Evolutionary conservation across 83 land plant genomes (phyloP), one percentile per base, ranked within the genome.

Genomic region (Diphasiastrum complanatum): DNA sequence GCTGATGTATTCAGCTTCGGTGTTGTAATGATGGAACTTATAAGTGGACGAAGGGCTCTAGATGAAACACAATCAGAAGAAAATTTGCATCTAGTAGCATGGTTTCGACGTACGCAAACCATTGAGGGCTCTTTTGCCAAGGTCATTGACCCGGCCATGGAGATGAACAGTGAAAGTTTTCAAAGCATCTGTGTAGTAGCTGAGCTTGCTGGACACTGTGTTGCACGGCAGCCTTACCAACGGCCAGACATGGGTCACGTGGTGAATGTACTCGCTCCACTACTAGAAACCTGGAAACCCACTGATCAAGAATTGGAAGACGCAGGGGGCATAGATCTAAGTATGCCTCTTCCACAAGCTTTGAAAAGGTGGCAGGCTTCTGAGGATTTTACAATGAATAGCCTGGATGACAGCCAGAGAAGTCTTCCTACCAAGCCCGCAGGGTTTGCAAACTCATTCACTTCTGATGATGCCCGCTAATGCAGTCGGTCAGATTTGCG

Each of bases 201-300:
- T n/a, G n/a, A 41, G 18, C 45, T 41, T 41, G 45, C 45, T 14
- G 45, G 45, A 14, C 45, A 41, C n/a, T 41, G 45, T 41, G 18
- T 18, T 14, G 45, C 45, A 14, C 12, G 45, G 1, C n/a, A 41
- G 45, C 45, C 45, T 41, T 41, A 41, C n/a, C 45, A 41, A 18
- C 12, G 45, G 45, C 45, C 45, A 41, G 45, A 41, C n/a, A 41
- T 41, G 45, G 45, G 45, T 14, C 45, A 41, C n/a, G 45, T 18
- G 0, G 45, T 41, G 45, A 41, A 41, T 18, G 45, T 41, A 14
- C 45, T 41, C n/a, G 45, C 45, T 41, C 45, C 45, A 41, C 45
- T 41, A 14, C n/a, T 41, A 14, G 45, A 41, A 18, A 41, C 12
- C 12, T 41, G 45, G 45, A 41, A 41, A 18, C 45, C 45, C 12